phyloP scores from a whole-genome alignment of 2,329 filamentous ascomycete species.

The Trichophyton simii region DNA sequence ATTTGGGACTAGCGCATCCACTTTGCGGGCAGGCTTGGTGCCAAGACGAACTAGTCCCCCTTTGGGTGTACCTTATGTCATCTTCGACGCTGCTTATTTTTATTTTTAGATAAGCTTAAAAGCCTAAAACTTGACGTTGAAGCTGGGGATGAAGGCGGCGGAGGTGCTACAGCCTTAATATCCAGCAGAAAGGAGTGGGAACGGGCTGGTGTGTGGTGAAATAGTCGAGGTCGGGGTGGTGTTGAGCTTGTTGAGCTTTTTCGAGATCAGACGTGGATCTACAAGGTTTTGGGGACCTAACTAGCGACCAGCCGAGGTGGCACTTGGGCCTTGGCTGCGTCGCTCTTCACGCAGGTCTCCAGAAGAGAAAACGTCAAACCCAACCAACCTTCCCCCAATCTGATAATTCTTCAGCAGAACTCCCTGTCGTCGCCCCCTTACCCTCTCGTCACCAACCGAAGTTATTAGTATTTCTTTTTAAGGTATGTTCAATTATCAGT shows the following conservation, averaged over 20 bases:
- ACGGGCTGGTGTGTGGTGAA: not conserved
- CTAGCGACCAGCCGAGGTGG: slow-evolving; percentile 1
- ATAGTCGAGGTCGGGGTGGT: not conserved
- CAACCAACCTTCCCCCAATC: not conserved
- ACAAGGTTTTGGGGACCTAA: not conserved
- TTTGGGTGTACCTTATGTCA: not conserved
- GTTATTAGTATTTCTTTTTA: not conserved
- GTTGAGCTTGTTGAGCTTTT: not conserved
- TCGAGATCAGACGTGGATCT: not conserved
- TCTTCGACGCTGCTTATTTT: not conserved
- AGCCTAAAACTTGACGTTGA: not conserved
- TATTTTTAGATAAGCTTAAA: not conserved
- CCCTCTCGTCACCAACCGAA: not conserved
- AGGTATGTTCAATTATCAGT: not conserved
- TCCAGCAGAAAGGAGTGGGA: not conserved
- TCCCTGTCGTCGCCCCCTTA: not conserved
- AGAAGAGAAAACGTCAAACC: not conserved
- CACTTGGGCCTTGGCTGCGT: not conserved
- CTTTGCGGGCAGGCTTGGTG: not conserved
- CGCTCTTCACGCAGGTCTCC: not conserved
- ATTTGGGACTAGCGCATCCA: not conserved
- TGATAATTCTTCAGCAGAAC: not conserved
- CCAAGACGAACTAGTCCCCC: not conserved
- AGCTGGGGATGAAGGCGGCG: not conserved
- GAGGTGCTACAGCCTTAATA: not conserved